These are phyloP conservation scores for Orbilia quercus DNA, from an alignment of 2,329 filamentous ascomycete species.

Conservation along the genomic window DNA sequence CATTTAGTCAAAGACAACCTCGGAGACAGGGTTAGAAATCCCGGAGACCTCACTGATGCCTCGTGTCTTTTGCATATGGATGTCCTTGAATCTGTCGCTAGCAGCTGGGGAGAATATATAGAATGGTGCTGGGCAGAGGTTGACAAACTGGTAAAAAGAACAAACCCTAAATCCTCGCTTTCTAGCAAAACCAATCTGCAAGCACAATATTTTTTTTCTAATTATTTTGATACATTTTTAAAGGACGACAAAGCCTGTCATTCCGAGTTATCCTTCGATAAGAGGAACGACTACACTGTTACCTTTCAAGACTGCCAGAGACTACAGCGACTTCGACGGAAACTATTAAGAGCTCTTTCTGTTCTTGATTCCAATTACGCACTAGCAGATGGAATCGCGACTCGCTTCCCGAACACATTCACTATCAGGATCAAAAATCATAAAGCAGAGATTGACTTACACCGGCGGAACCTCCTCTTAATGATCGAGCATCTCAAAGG, in stretches of 20 bases:
- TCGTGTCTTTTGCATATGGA: constrained; percentile 33
- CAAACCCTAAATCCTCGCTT: too few relatives aligned
- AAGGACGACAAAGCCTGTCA: constrained; percentile 24
- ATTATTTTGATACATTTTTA: neutral
- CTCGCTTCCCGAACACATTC: constrained; percentile 21
- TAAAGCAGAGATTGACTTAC: constrained; percentile 30
- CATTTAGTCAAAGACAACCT: constrained; percentile 13
- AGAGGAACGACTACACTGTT: constrained; percentile 9
- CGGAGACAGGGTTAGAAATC: neutral
- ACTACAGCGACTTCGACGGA: constrained; percentile 22
- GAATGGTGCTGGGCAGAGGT: constrained; percentile 28
- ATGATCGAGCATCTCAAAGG: constrained; percentile 34
- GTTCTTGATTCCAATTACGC: constrained; percentile 32
- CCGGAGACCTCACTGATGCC: neutral
- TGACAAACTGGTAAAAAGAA: constrained; percentile 23
- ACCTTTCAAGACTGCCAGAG: constrained; percentile 24
- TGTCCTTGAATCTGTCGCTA: constrained; percentile 26
- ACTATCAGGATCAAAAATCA: constrained; percentile 24
- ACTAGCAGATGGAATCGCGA: constrained; percentile 21
- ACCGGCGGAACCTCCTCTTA: constrained; percentile 28
- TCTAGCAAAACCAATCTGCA: too few relatives aligned
- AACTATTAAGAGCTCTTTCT: constrained; percentile 26
- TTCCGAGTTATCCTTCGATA: constrained; percentile 13
- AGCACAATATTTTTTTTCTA: too few relatives aligned
- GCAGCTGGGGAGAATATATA: constrained; percentile 38